A percentile compares a stretch with the other conserved stretches of the same genome.
phyloP scores from a whole-genome alignment of 345 rosid species.

The Populus alba region DNA sequence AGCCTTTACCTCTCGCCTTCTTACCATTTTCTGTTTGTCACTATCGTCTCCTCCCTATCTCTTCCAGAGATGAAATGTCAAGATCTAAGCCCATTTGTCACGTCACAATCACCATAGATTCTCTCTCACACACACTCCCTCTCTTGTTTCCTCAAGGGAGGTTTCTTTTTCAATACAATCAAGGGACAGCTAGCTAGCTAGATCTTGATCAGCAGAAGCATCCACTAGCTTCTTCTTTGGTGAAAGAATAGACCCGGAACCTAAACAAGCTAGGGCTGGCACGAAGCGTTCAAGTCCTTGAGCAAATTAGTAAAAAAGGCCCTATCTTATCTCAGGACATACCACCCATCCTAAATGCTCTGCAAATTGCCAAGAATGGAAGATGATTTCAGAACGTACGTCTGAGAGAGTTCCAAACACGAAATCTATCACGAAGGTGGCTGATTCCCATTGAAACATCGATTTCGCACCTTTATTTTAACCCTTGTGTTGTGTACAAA shows the following conservation, averaged over 20 bases:
- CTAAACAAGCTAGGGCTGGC: too few relatives aligned
- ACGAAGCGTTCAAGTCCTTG: not conserved
- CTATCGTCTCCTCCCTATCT: conserved; percentile 4
- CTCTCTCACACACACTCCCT: conserved; percentile 21
- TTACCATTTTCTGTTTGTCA: conserved; percentile 21
- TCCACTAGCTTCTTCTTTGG: conserved; percentile 18
- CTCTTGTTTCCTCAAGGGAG: conserved; percentile 38
- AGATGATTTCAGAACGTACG: too few relatives aligned
- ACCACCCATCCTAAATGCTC: not conserved
- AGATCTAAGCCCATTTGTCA: conserved; percentile 34
- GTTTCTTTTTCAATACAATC: conserved; percentile 19
- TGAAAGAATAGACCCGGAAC: not conserved
- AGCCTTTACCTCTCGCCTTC: not conserved
- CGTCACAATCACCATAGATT: conserved; percentile 46
- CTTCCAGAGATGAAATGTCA: conserved; percentile 33
- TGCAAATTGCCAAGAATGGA: not conserved
- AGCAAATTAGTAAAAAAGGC: not conserved
- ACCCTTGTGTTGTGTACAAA: not conserved
- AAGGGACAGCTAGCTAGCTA: conserved; percentile 8
- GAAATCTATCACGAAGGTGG: too few relatives aligned
- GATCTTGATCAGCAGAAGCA: not conserved
- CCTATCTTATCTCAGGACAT: not conserved
- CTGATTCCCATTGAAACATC: too few relatives aligned
- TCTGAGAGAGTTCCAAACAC: too few relatives aligned
- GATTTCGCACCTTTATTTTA: too few relatives aligned